phyloP scores from a whole-genome alignment of 2,329 filamentous ascomycete genomes.

The Fusarium sp. region DNA sequence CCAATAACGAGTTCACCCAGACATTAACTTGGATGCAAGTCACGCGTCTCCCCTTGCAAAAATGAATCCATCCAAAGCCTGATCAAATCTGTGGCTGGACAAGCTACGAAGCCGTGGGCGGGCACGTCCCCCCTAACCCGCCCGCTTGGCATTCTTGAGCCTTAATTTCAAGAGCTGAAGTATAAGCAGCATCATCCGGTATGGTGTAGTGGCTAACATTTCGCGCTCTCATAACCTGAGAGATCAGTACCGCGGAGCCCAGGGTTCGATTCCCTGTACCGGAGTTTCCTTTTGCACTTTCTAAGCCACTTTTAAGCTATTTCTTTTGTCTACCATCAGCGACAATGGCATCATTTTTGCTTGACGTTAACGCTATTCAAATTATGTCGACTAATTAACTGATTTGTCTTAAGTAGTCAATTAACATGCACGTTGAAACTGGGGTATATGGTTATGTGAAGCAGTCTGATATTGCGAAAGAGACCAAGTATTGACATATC shows the following conservation, averaged over 20 bases:
- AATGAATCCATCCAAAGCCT: background rate
- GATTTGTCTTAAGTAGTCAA: accelerated
- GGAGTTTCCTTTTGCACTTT: conserved; percentile 21
- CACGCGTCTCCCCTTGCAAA: accelerated
- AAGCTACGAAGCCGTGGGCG: too few species aligned
- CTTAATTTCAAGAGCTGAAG: accelerated
- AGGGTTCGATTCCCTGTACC: conserved; percentile 46
- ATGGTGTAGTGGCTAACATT: conserved; percentile 51
- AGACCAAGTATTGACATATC: conserved; percentile 25
- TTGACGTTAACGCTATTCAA: accelerated
- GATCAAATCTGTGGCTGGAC: background rate
- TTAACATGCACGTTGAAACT: accelerated
- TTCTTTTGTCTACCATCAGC: background rate
- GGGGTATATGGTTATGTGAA: background rate
- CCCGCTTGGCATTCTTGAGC: accelerated
- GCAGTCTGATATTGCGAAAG: background rate
- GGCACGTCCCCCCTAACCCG: too few species aligned
- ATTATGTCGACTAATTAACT: background rate
- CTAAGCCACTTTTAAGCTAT: accelerated
- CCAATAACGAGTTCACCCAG: accelerated
- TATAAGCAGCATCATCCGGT: conserved; percentile 36
- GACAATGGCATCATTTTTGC: background rate
- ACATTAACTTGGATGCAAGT: background rate
- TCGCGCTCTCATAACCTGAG: conserved; percentile 47
- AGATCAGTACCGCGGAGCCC: conserved; percentile 40